Evolutionary conservation across 208 protist species (phyloP), one percentile per base, ranked within the genome.

Genomic region (Naegleria gruberi): DNA sequence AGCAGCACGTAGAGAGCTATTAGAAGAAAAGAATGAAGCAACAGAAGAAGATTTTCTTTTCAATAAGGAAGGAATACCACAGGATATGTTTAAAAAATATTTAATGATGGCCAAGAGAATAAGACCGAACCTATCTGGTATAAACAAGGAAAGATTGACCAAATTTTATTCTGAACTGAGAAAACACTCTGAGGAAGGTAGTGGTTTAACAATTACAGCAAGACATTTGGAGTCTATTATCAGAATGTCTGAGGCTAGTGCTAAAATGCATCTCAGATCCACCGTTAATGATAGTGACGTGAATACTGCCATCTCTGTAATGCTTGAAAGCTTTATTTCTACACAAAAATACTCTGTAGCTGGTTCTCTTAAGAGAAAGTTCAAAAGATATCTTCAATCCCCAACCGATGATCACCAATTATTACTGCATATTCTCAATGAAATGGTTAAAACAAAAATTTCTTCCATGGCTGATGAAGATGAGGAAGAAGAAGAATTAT

Each of bases 171-270:
- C 96, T 17, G 97, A 99, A 86, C 95, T 99, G 89, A 95, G 99
- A 82, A 93, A 96, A 90, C 98, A 99, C 74, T 92, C 93, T 30
- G 43, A 91, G 40, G 89, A 94, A 91, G 95, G 95, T 82, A 96
- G 97, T 74, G 98, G 98, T 86, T 95, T 98, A 15, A 92, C 97
- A 6, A 99, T 99, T 91, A 99, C 98, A 0, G 98, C 99, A 86
- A 95, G 99, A 43, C 97, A 99, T 93, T 95, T 99, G 90, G 99
- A 99, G 94, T 98, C 97, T 0, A 97, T 99, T 46, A 97, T 99
- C 51, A 96, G 99, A 87, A 96, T 99, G 85, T 94, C 98, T 37
- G 98, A 99, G 94, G 97, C 98, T 0, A 97, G 98, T 92, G 99
- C 99, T 0, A 94, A 96, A 51, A 96, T 99, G 94, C 98, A 99